phyloP scores from a whole-genome alignment of 1,284 basidiomycete species.

The Ustilago curta region DNA sequence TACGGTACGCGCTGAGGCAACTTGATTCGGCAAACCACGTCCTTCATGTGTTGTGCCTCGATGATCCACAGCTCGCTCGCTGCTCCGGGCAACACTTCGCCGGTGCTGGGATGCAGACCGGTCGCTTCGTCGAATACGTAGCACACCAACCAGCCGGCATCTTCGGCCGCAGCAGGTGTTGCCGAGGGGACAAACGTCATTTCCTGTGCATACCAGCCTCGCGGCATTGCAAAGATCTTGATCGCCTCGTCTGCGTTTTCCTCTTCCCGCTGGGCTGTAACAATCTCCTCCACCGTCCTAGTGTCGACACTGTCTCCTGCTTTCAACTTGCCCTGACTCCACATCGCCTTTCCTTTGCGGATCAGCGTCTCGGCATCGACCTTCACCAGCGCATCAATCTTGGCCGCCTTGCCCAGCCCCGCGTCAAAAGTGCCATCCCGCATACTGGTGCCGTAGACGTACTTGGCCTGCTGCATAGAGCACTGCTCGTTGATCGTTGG shows the following conservation, averaged over 20 bases:
- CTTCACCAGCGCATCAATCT: slow-evolving; percentile 73
- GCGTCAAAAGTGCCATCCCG: slow-evolving; percentile 70
- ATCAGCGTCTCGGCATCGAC: slow-evolving; percentile 70
- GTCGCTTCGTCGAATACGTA: slow-evolving; percentile 72
- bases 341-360: slow-evolving; percentile 60
- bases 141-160: slow-evolving; percentile 72
- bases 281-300: slow-evolving; percentile 69
- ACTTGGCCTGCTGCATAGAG: slow-evolving; percentile 69
- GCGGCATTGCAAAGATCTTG: slow-evolving; percentile 71
- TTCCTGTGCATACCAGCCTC: slow-evolving; percentile 71
- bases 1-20: slow-evolving; percentile 71
- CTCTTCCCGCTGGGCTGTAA: slow-evolving; percentile 61
- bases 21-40: slow-evolving; percentile 70
- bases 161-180: slow-evolving; percentile 66
- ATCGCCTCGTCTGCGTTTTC: slow-evolving; percentile 50
- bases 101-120: slow-evolving; percentile 64
- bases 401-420: slow-evolving; percentile 71
- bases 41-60: slow-evolving; percentile 70
- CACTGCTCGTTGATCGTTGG: slow-evolving; percentile 69
- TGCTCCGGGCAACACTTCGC: slow-evolving; percentile 67
- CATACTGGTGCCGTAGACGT: slow-evolving; percentile 70
- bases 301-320: slow-evolving; percentile 68
- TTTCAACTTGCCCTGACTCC: slow-evolving; percentile 47
- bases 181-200: slow-evolving; percentile 69
- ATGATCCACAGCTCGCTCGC: slow-evolving; percentile 72